These are phyloP conservation scores for Xylaria sp. DNA, from an alignment of 2,329 filamentous ascomycete species.

Conservation along the genomic window DNA sequence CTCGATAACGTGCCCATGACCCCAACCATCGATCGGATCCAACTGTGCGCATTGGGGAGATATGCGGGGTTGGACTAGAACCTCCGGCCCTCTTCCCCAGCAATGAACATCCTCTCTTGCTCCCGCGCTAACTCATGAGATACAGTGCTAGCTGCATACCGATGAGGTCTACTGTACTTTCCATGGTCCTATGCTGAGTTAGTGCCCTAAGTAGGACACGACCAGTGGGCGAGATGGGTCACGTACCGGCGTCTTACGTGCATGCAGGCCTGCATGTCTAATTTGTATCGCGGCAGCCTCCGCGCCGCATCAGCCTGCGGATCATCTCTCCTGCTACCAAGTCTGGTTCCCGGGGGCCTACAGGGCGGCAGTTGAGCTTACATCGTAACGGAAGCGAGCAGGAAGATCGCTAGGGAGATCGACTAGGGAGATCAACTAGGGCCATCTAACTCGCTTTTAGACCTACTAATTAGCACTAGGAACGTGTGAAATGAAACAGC, in stretches of 20 bases:
- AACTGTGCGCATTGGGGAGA: background rate
- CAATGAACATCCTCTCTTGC: background rate
- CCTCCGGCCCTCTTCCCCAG: background rate
- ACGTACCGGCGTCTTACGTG: constrained; percentile 8
- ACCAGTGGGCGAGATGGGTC: background rate
- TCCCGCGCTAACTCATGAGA: background rate
- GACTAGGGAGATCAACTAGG: background rate
- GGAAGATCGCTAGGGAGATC: background rate
- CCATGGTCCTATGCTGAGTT: too few species aligned
- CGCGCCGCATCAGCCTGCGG: constrained; percentile 6
- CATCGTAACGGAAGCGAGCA: background rate
- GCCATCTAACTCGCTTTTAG: too few species aligned
- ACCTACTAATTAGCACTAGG: background rate
- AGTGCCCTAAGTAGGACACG: background rate
- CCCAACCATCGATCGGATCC: background rate
- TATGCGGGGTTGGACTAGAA: background rate
- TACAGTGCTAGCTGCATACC: background rate
- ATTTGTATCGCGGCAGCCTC: constrained; percentile 3
- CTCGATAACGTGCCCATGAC: background rate
- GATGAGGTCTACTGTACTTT: background rate
- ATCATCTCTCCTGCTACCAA: constrained; percentile 7
- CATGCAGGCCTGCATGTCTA: constrained; percentile 12
- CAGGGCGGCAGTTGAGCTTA: background rate
- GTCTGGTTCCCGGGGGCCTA: background rate
- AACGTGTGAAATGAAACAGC: background rate